These are phyloP conservation scores for Cubamyces lactineus DNA, from an alignment of 768 basidiomycete species.

Conservation along the genomic window DNA sequence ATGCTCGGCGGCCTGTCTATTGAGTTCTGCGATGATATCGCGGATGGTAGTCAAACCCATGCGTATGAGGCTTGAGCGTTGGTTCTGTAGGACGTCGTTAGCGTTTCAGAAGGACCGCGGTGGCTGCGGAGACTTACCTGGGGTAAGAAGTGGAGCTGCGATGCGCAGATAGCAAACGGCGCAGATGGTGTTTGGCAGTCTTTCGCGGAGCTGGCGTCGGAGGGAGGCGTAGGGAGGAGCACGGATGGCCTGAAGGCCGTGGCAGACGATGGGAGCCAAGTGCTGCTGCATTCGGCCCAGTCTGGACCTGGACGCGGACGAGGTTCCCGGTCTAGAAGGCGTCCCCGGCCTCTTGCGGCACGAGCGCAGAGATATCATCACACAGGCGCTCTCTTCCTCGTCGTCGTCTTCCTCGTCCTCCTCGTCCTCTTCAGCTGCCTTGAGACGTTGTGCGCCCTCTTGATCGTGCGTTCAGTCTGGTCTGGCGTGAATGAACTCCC, in stretches of 20 bases:
- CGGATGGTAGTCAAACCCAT: conserved; percentile 25
- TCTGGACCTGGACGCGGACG: background rate
- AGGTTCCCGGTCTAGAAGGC: conserved; percentile 10
- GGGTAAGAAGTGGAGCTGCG: background rate
- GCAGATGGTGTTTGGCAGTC: background rate
- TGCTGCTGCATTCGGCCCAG: background rate
- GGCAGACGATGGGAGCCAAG: background rate
- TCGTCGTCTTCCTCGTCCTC: background rate
- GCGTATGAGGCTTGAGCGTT: background rate
- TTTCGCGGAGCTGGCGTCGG: background rate
- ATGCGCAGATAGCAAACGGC: background rate
- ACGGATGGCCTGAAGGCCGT: background rate
- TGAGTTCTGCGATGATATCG: conserved; percentile 29
- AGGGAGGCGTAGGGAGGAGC: background rate
- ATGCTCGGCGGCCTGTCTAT: conserved; percentile 25
- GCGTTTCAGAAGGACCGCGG: background rate
- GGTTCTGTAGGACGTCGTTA: background rate
- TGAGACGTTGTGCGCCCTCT: background rate
- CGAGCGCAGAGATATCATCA: conserved; percentile 1
- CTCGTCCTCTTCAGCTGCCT: background rate
- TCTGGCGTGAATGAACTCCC: too few relatives aligned
- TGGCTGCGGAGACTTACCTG: background rate
- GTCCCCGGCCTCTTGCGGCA: background rate
- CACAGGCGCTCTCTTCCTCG: background rate
- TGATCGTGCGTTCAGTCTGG: too few relatives aligned